Evolutionary conservation across 805 yeast genomes (phyloP).

Genomic region (Hanseniaspora clermontiae): DNA sequence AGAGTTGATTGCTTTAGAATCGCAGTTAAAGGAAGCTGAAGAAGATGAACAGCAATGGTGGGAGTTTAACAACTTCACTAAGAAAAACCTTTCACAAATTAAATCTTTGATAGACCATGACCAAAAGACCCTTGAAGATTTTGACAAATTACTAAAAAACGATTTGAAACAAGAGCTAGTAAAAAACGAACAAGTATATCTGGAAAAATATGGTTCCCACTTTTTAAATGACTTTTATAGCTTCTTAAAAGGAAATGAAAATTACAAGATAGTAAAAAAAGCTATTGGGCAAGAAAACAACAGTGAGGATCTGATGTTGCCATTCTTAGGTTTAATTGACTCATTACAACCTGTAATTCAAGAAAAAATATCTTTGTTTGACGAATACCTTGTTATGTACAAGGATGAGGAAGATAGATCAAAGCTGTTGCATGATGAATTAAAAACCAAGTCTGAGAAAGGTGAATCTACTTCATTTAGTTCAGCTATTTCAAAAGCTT

Average conservation of each 20-base stretch:
- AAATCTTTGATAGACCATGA: not conserved
- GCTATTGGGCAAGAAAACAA: not conserved
- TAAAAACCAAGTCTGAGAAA: not conserved
- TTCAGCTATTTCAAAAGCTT: not conserved
- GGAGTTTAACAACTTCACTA: constrained; percentile 19
- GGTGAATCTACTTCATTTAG: not conserved
- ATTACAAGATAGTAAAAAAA: not conserved
- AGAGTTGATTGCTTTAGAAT: constrained; percentile 42
- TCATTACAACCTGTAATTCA: constrained; percentile 1
- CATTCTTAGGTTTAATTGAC: not conserved
- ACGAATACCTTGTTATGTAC: not conserved
- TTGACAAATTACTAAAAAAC: not conserved
- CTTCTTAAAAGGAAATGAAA: constrained; percentile 1
- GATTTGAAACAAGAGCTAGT: not conserved
- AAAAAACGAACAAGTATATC: not conserved
- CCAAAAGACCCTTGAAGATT: not conserved
- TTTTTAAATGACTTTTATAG: not conserved
- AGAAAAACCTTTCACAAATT: constrained; percentile 1
- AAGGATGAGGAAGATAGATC: not conserved
- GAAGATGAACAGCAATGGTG: constrained; percentile 27
- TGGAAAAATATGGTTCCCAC: not conserved
- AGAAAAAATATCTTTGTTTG: not conserved
- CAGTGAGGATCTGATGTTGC: not conserved
- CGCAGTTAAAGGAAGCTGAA: constrained; percentile 32
- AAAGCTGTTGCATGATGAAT: not conserved